Percentiles rank a stretch among this genome's conserved stretches.
phyloP scores from a whole-genome alignment of 2,329 filamentous ascomycete species.

The Ophiostoma pallidulum region DNA sequence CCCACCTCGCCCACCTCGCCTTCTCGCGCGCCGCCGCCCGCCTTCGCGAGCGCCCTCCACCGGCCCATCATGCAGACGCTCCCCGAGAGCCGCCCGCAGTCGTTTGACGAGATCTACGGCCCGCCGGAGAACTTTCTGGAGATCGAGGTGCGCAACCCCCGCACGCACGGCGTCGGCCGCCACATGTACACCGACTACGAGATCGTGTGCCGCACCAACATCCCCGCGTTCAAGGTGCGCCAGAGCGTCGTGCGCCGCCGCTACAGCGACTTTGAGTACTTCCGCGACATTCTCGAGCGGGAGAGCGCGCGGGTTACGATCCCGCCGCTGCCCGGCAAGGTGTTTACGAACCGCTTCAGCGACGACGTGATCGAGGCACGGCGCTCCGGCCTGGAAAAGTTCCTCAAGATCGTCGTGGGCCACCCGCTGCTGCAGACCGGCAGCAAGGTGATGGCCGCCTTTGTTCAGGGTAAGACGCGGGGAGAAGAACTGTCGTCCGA shows the following conservation, averaged over 20 bases:
- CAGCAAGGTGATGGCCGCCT: slow-evolving; percentile 89
- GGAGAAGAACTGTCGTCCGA: too few relatives aligned
- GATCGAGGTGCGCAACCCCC: slow-evolving; percentile 92
- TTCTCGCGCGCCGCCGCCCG: slow-evolving; percentile 35
- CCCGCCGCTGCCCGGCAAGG: slow-evolving; percentile 89
- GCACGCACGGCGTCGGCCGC: slow-evolving; percentile 88
- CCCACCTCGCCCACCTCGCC: slow-evolving; percentile 15
- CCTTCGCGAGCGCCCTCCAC: slow-evolving; percentile 20
- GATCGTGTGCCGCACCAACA: slow-evolving; percentile 95
- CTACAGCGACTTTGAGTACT: slow-evolving; percentile 98
- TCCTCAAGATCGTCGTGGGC: slow-evolving; percentile 93
- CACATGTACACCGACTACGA: slow-evolving; percentile 99
- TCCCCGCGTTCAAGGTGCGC: slow-evolving; percentile 95
- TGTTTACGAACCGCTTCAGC: slow-evolving; percentile 95
- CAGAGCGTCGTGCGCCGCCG: slow-evolving; percentile 80
- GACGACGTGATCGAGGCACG: slow-evolving; percentile 97
- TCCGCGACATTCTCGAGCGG: slow-evolving; percentile 93
- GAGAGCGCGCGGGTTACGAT: slow-evolving; percentile 92
- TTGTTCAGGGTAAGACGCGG: slow-evolving; percentile 71
- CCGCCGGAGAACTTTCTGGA: slow-evolving; percentile 98
- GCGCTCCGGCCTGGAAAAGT: slow-evolving; percentile 83
- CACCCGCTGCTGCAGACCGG: slow-evolving; percentile 95
- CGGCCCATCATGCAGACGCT: slow-evolving; percentile 47
- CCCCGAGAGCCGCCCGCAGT: slow-evolving; percentile 74
- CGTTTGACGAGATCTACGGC: slow-evolving; percentile 97